Conservation (phyloP, 129 eudicot genomes). For the Flaveria brownii region DNA sequence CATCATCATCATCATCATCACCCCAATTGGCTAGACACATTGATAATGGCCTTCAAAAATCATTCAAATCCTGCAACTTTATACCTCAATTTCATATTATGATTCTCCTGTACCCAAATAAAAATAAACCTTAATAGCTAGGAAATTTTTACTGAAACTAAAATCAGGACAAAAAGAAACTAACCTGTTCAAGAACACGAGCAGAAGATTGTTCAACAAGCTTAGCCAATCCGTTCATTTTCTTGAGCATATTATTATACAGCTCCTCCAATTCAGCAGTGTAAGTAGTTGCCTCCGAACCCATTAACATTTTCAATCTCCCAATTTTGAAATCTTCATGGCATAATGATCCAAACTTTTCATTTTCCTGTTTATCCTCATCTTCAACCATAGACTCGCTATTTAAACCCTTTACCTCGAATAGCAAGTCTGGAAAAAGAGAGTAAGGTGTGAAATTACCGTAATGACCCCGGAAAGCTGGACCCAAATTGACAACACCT, state of each 20-base stretch:
- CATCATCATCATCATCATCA: not conserved
- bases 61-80: conserved; percentile 80
- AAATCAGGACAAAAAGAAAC: not conserved
- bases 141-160: not conserved
- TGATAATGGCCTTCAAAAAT: conserved; percentile 19
- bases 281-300: conserved; percentile 52
- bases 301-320: conserved; percentile 60
- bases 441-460: conserved; percentile 56
- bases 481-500: conserved; percentile 73
- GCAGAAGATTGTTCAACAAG: conserved; percentile 72
- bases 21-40: not conserved
- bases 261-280: conserved; percentile 67
- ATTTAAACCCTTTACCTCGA: conserved; percentile 36
- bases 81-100: conserved; percentile 70
- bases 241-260: conserved; percentile 79
- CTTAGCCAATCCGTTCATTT: conserved; percentile 59
- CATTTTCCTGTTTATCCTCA: conserved; percentile 40
- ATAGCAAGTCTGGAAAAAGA: conserved; percentile 55
- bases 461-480: conserved; percentile 76
- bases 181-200: conserved; percentile 80
- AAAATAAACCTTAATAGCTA: not conserved
- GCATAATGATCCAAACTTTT: conserved; percentile 46
- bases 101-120: conserved; percentile 52
- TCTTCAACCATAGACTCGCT: conserved; percentile 61
- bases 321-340: conserved; percentile 62